phyloP scores from a whole-genome alignment of 495 filamentous ascomycete species.

The Hypoxylon trugodes region DNA sequence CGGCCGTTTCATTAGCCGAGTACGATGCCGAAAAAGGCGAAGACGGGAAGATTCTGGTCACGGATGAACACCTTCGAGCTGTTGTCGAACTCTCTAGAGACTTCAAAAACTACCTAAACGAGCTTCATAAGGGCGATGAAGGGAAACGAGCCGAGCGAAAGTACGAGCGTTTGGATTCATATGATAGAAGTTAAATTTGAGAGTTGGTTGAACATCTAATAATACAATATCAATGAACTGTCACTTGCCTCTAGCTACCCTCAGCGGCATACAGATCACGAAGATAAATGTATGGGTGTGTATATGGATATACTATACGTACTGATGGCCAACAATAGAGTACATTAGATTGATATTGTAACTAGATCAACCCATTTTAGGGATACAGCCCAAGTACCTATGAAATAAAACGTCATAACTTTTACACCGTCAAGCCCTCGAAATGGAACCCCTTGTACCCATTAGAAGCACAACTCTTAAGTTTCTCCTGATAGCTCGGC shows the following conservation, averaged over 20 bases:
- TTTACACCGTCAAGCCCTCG: conserved; percentile 23
- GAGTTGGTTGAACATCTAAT: no score
- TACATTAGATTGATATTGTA: no score
- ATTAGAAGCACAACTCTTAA: conserved; percentile 27
- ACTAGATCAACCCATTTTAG: no score
- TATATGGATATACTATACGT: no score
- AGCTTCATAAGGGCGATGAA: conserved; percentile 27
- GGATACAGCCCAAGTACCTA: no score
- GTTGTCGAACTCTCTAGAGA: conserved; percentile 5
- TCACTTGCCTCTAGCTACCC: no score
- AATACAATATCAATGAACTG: no score
- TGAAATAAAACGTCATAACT: no score
- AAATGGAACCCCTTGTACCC: conserved; percentile 37
- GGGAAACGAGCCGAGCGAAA: conserved; percentile 15
- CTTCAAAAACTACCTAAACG: conserved; percentile 37
- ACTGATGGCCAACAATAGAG: no score
- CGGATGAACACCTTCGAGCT: conserved; percentile 18
- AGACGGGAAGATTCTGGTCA: background rate
- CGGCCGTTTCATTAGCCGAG: conserved; percentile 48
- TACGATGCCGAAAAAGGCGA: conserved; percentile 9
- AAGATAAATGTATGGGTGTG: no score
- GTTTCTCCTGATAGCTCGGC: conserved; percentile 32
- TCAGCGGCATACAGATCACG: no score
- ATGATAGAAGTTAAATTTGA: conserved; percentile 2
- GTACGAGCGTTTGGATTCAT: conserved; percentile 29